Base-by-base conservation (phyloP, 1,284 basidiomycete genomes). In the Malassezia japonica region DNA sequence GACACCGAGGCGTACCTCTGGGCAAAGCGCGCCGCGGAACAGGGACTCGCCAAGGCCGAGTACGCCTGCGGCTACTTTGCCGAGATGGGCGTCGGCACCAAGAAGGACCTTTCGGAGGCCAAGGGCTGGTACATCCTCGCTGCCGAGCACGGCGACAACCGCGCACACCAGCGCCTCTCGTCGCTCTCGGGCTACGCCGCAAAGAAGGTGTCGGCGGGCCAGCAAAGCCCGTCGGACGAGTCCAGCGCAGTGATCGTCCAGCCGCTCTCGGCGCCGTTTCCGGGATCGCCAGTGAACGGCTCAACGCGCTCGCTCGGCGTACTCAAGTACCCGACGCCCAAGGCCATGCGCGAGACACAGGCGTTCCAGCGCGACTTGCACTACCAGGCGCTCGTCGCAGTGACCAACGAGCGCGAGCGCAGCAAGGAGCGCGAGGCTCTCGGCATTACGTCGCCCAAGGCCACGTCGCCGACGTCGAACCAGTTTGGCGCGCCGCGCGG, bases 31-130 rank as follows among this genome's bases (percentile, higher is more conserved):
- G 70, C 70, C 7, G 70, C 65, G 6, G 68, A 70, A 55, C 70
- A 72, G 46, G 65, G 67, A 18, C 55, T 72, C 18, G 68, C 65
- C 43, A 72, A 72, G 56, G 70, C 70, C 3, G 68, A 72, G 82
- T 98, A 98, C 65, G 91, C 92, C 13, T 84, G 92, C 1, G 92
- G 92, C 4, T 98, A 98, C 77, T 98, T 98, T 74, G 81, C 85
- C 55, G 92, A 98, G 64, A 72, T 74, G 57, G 75, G 75, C 12
- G 75, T 76, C 42, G 75, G 75, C 10, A 75, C 74, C 6, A 59
- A 70, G 46, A 65, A 68, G 47, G 74, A 76, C 56, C 48, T 70
- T 16, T 50, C 59, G 34, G 75, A 75, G 61, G 83, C 90, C 1
- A 78, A 82, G 50, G 74, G 79, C 24, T 96, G 85, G 80, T 98